Evolutionary conservation across 2,329 filamentous ascomycete genomes (phyloP).

Genomic region (Claviceps cyperi): DNA sequence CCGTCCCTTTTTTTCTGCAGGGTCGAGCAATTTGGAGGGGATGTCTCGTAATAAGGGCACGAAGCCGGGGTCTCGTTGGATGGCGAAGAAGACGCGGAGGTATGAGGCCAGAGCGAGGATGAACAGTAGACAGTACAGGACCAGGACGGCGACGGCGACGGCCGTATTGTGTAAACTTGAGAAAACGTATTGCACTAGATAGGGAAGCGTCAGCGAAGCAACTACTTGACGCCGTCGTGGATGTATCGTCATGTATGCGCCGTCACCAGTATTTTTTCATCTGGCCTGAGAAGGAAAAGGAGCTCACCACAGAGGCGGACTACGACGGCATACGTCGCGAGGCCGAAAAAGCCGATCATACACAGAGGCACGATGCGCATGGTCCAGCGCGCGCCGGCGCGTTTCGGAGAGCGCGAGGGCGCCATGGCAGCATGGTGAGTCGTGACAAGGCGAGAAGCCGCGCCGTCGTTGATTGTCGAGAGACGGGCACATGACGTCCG

Average conservation of each 20-base stretch:
- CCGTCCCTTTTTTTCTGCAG: conserved; percentile 3
- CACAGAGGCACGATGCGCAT: conserved; percentile 53
- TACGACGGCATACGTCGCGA: conserved; percentile 58
- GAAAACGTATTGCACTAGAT: conserved; percentile 55
- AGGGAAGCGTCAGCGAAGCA: not conserved
- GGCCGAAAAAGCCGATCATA: conserved; percentile 50
- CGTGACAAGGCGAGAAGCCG: conserved; percentile 6
- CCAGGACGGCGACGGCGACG: conserved; percentile 54
- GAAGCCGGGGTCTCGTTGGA: conserved; percentile 58
- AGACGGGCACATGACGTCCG: not conserved
- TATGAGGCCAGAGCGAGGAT: conserved; percentile 53
- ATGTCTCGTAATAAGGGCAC: conserved; percentile 41
- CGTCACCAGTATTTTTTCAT: not conserved
- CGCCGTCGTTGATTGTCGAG: not conserved
- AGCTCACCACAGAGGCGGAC: conserved; percentile 12
- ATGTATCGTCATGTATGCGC: not conserved
- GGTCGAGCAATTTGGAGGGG: conserved; percentile 4
- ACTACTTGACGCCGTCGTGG: too few species aligned
- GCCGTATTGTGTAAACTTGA: conserved; percentile 29
- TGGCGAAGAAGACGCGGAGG: conserved; percentile 52
- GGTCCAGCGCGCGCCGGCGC: conserved; percentile 18
- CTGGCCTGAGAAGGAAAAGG: not conserved
- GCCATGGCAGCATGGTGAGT: conserved; percentile 21
- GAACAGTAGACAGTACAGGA: conserved; percentile 59
- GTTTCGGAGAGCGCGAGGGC: conserved; percentile 14